These are phyloP conservation scores for Phenoliferia sp. DNA, from an alignment of 1,284 basidiomycete species.

Conservation along the genomic window DNA sequence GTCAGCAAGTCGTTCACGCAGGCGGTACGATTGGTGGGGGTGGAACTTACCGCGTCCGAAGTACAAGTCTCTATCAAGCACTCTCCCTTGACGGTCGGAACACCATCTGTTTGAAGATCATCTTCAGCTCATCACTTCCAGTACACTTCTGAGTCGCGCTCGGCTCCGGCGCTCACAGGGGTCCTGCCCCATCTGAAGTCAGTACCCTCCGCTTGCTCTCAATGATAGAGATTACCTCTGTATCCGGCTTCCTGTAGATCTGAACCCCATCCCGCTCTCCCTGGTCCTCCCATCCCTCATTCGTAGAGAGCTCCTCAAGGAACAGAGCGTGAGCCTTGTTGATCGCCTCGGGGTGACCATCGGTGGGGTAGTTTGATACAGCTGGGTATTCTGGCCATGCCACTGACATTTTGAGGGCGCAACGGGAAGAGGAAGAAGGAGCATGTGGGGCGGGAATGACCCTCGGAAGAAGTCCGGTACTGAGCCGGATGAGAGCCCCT, in stretches of 20 bases:
- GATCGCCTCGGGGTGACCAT: conserved; percentile 1
- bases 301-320: conserved; percentile 5
- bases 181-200: not conserved
- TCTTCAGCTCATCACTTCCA: not conserved
- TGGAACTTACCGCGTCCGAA: conserved; percentile 12
- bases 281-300: conserved; percentile 21
- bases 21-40: not conserved
- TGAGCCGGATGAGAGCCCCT: no score
- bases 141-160: not conserved
- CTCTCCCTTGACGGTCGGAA: conserved; percentile 28
- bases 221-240: conserved; percentile 3
- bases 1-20: not conserved
- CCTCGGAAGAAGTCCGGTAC: not conserved
- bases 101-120: conserved; percentile 13
- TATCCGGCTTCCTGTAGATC: conserved; percentile 17
- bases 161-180: not conserved
- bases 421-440: not conserved
- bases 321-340: conserved; percentile 10
- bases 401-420: conserved; percentile 1
- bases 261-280: conserved; percentile 25
- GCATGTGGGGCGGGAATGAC: not conserved
- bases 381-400: conserved; percentile 7
- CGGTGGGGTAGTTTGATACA: conserved; percentile 14
- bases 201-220: not conserved
- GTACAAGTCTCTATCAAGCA: conserved; percentile 7